These are phyloP conservation scores for Auricularia sp. DNA, from an alignment of 768 basidiomycete species.

Conservation along the genomic window DNA sequence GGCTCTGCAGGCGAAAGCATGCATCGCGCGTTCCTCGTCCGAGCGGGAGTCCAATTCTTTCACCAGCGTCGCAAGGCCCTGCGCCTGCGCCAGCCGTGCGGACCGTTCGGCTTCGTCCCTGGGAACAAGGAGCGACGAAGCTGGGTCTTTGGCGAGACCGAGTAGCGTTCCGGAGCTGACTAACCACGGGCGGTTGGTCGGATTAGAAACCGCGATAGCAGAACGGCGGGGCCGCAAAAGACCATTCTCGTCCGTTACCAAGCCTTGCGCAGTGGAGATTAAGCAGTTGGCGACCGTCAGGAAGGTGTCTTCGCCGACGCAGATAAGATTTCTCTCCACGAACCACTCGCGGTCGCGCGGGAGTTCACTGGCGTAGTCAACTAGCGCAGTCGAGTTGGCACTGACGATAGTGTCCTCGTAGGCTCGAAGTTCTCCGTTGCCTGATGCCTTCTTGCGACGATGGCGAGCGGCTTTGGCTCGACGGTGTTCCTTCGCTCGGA, in stretches of 20 bases:
- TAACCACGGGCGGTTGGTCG: no score
- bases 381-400: not conserved
- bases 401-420: not conserved
- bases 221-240: not conserved
- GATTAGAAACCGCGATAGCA: slow-evolving; percentile 6
- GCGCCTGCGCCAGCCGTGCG: no score
- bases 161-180: no score
- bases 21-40: no score
- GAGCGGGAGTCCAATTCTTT: no score
- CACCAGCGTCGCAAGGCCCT: no score
- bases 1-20: no score
- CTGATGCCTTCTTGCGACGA: not conserved
- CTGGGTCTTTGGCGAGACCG: no score
- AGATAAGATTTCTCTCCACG: not conserved
- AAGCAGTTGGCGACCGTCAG: not conserved
- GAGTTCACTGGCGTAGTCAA: not conserved
- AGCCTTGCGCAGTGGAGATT: not conserved
- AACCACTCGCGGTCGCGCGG: not conserved
- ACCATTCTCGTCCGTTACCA: not conserved
- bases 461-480: not conserved
- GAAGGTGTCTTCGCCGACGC: not conserved
- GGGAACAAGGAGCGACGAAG: no score
- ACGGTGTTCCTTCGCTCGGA: not conserved
- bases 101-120: no score
- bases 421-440: not conserved